Conservation (phyloP, 2,329 filamentous ascomycete species). For the Diaporthe australafricana region DNA sequence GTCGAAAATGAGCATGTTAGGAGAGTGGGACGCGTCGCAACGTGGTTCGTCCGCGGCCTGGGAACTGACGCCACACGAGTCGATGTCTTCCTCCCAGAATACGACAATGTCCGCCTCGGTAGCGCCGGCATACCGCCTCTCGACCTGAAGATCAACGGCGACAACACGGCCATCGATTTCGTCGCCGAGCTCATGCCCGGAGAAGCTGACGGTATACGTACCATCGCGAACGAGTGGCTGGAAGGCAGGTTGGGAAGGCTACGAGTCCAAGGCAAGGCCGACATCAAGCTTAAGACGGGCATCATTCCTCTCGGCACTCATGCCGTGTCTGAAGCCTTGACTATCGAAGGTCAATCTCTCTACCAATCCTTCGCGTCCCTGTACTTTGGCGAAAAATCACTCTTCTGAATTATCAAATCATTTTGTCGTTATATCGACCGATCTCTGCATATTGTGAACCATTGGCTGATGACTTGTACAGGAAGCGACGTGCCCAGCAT, state of each 20-base stretch:
- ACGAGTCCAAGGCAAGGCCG: conserved; percentile 78
- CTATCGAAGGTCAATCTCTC: conserved; percentile 86
- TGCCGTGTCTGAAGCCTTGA: conserved; percentile 76
- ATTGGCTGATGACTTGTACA: conserved; percentile 57
- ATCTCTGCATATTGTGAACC: conserved; percentile 39
- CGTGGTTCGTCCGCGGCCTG: conserved; percentile 82
- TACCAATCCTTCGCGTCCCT: conserved; percentile 71
- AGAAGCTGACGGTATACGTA: conserved; percentile 79
- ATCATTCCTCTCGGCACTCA: conserved; percentile 84
- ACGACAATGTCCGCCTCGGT: conserved; percentile 81
- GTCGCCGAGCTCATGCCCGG: conserved; percentile 81
- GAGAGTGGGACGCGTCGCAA: conserved; percentile 80
- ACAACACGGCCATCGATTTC: conserved; percentile 82
- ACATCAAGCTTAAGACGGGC: conserved; percentile 81
- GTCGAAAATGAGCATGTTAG: conserved; percentile 79
- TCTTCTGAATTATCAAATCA: conserved; percentile 46
- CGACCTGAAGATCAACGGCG: conserved; percentile 81
- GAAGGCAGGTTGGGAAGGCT: conserved; percentile 80
- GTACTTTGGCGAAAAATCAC: conserved; percentile 70
- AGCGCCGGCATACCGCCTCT: conserved; percentile 81
- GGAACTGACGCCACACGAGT: conserved; percentile 80
- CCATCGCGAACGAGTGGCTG: conserved; percentile 89
- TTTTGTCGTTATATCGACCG: conserved; percentile 22
- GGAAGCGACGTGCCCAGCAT: conserved; percentile 79
- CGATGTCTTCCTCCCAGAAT: conserved; percentile 84